Base-by-base conservation (phyloP, 192 early-diverging fungal genomes). In the Umbelopsis ramanniana region DNA sequence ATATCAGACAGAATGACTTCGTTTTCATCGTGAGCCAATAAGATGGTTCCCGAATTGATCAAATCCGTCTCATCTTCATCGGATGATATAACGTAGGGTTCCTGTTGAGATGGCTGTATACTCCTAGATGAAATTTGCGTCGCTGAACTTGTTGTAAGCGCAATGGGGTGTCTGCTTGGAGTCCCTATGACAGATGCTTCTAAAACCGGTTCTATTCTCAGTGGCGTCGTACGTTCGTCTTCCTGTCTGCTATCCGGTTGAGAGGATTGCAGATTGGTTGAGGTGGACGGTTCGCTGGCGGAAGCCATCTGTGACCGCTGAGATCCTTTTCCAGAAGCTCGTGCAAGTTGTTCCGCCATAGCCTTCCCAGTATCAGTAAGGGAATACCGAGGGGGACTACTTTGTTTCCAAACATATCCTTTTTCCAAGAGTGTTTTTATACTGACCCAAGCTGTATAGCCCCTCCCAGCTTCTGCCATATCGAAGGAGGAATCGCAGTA, bases 381-480 rank as follows among this genome's bases (percentile, higher is more conserved):
- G 40, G 78, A 82, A 69, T 84, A 97, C 26, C 81, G 82, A 19
- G 88, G 71, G 7, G 89, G 88, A 66, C 81, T 82, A 4, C 89
- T 86, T 48, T 86, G 83, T 46, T 86, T 83, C 50, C 86, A 88
- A 8, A 91, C 89, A 47, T 93, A 78, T 23, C 84, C 88, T 21
- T 94, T 92, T 15, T 87, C 79, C 33, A 88, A 72, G 67, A 97
- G 81, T 0, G 86, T 93, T 68, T 86, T 89, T 80, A 96, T 93
- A 11, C 86, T 83, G 24, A 70, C 84, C 94, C 95, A 97, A 40
- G 89, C 94, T 0, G 91, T 90, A 74, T 93, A 94, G 63, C 75
- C 68, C 17, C 75, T 71, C 0, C 88, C 85, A 12, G 72, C 67
- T 22, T 79, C 78, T 21, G 86, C 72, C 24, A 82, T 79, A n/a